Conservation (phyloP, 306 rosid genomes). For the Cicer cuneatum region DNA sequence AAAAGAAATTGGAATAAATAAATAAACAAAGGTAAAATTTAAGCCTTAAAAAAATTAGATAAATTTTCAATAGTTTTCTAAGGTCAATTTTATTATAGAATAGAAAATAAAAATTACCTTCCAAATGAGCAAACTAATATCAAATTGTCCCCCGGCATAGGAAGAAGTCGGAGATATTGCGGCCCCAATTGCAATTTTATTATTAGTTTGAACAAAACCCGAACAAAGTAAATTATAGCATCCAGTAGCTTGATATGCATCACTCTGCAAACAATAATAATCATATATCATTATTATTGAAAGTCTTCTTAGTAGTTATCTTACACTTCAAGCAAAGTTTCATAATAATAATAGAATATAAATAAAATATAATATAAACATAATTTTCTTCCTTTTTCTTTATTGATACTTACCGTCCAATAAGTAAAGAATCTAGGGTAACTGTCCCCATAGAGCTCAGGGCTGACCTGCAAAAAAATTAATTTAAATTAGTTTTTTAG, state of each 20-base stretch:
- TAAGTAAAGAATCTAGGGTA: slow-evolving; percentile 95
- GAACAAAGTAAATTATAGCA: slow-evolving; percentile 92
- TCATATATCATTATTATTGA: not conserved
- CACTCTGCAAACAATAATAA: slow-evolving; percentile 61
- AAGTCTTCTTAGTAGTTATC: not conserved
- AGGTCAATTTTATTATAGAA: not conserved
- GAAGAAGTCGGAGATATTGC: slow-evolving; percentile 93
- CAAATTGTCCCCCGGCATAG: slow-evolving; percentile 82
- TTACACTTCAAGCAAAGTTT: slow-evolving; percentile 41
- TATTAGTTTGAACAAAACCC: slow-evolving; percentile 93
- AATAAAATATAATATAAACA: not conserved
- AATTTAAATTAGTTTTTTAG: slow-evolving; percentile 51
- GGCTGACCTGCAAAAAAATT: slow-evolving; percentile 78
- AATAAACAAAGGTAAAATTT: not conserved
- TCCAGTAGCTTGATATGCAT: slow-evolving; percentile 97
- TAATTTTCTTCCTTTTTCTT: not conserved
- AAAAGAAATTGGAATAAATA: not conserved
- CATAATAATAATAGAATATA: not conserved
- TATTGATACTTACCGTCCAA: slow-evolving; percentile 80
- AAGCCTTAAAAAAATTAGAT: not conserved
- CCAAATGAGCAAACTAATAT: slow-evolving; percentile 87
- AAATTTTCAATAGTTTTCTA: slow-evolving; percentile 6
- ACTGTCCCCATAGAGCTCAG: slow-evolving; percentile 93
- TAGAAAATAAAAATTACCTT: slow-evolving; percentile 63
- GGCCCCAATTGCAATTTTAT: slow-evolving; percentile 89